Evolutionary conservation across 164 flowering plant genomes (phyloP).

Genomic region (Protea cynaroides): DNA sequence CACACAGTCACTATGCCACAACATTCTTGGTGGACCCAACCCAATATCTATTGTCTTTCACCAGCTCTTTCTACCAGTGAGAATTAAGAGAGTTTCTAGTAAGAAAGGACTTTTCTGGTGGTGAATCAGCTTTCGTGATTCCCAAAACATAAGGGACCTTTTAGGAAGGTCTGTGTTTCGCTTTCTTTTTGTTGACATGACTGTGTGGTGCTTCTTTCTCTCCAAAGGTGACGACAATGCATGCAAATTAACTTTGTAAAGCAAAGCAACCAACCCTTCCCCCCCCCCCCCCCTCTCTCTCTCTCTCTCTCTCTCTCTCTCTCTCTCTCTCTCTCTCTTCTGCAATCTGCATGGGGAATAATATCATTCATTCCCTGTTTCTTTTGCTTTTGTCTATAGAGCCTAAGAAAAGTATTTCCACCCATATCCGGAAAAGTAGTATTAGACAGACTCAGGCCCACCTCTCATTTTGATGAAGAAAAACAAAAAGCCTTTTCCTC

Average conservation of each 20-base stretch:
- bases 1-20: background rate
- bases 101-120: background rate
- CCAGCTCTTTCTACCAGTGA: background rate
- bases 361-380: conserved; percentile 26
- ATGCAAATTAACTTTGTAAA: conserved; percentile 19
- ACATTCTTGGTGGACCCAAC: conserved; percentile 37
- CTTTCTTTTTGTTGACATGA: background rate
- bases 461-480: too few species aligned
- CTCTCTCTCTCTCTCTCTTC: conserved; percentile 22
- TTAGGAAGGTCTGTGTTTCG: conserved; percentile 18
- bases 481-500: too few species aligned
- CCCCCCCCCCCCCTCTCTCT: too few species aligned
- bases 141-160: conserved; percentile 23
- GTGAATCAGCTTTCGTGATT: conserved; percentile 21
- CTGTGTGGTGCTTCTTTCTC: conserved; percentile 21
- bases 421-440: background rate
- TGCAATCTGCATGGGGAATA: conserved; percentile 35
- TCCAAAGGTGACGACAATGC: conserved; percentile 20
- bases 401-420: background rate
- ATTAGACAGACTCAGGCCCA: background rate
- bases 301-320: too few species aligned
- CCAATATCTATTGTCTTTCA: conserved; percentile 21
- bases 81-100: background rate
- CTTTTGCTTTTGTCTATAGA: conserved; percentile 8
- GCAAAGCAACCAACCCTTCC: conserved; percentile 20